A percentile compares a stretch with the other conserved stretches of the same genome.
Evolutionary conservation across 139 green algal species (phyloP).

Genomic region (Pseudopediastrum boryanum): DNA sequence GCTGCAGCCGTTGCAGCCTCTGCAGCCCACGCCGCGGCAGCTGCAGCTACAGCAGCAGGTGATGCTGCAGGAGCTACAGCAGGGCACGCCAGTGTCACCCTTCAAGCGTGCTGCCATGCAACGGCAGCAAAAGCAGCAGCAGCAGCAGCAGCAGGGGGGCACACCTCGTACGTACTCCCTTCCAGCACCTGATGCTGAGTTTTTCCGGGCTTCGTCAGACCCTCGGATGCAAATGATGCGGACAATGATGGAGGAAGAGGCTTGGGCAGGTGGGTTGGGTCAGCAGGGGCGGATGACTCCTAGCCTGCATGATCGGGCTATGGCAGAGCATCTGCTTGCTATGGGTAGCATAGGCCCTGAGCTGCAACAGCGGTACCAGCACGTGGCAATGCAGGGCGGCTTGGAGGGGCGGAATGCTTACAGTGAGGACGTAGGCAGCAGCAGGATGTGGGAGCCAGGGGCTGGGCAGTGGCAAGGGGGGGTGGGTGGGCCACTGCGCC

Average conservation of each 20-base stretch:
- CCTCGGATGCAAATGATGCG: too few relatives aligned
- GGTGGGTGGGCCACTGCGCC: not conserved
- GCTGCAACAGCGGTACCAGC: too few relatives aligned
- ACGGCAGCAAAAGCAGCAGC: not conserved
- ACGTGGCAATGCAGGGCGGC: too few relatives aligned
- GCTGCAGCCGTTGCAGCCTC: constrained; percentile 3
- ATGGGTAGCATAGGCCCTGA: too few relatives aligned
- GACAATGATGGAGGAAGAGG: too few relatives aligned
- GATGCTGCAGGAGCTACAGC: constrained; percentile 2
- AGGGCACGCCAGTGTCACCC: not conserved
- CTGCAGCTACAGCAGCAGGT: not conserved
- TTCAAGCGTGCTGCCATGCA: not conserved
- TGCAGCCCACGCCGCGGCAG: not conserved
- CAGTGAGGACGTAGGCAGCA: too few relatives aligned
- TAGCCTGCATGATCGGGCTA: constrained; percentile 4
- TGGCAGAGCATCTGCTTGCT: not conserved
- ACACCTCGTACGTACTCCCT: not conserved
- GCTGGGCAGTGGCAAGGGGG: too few relatives aligned
- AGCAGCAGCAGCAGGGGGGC: constrained; percentile 4
- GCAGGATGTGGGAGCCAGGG: too few relatives aligned
- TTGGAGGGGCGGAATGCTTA: too few relatives aligned
- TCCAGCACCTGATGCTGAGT: not conserved
- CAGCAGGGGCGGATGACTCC: not conserved
- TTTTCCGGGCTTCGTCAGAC: not conserved
- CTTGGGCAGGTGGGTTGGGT: not conserved